Percentiles rank a stretch among this genome's conserved stretches.
Conservation (phyloP, 345 rosid species). For the Sonneratia caseolaris region DNA sequence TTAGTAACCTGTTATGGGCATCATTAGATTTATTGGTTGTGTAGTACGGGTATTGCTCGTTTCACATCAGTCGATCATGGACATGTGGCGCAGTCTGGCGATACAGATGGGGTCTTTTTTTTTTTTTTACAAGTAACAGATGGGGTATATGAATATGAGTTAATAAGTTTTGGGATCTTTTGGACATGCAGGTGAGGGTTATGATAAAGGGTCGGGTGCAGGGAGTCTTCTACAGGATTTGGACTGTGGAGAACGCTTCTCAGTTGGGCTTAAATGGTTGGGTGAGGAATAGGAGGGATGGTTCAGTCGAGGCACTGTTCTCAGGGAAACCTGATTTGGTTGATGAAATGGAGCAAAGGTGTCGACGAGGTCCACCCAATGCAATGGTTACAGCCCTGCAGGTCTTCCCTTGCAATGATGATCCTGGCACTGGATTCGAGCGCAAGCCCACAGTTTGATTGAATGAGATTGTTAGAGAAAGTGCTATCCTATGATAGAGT, state of each 20-base stretch:
- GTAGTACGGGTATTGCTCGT: background rate
- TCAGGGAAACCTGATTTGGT: slow-evolving; percentile 52
- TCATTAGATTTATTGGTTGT: background rate
- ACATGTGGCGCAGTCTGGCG: background rate
- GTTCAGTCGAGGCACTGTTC: slow-evolving; percentile 83
- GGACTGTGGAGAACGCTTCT: slow-evolving; percentile 71
- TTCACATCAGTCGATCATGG: background rate
- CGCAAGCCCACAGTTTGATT: slow-evolving; percentile 53
- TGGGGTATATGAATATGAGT: background rate
- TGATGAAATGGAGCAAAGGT: slow-evolving; percentile 78
- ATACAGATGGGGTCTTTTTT: background rate
- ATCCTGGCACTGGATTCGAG: slow-evolving; percentile 57
- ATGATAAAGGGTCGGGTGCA: slow-evolving; percentile 81
- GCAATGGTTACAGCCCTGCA: slow-evolving; percentile 67
- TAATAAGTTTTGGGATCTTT: slow-evolving; percentile 6
- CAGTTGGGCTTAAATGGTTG: slow-evolving; percentile 77
- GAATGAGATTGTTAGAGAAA: background rate
- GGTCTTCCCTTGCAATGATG: slow-evolving; percentile 60
- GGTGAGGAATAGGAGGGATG: slow-evolving; percentile 86
- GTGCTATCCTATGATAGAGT: background rate
- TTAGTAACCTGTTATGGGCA: too few species aligned
- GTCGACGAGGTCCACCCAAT: slow-evolving; percentile 69
- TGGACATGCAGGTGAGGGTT: slow-evolving; percentile 44
- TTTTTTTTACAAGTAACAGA: too few species aligned
- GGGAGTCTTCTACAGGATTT: slow-evolving; percentile 82